Percentiles rank a stretch among this genome's conserved stretches.
These are phyloP conservation scores for Tolypocladium amazonense DNA, from an alignment of 2,329 filamentous ascomycete genomes.

Conservation along the genomic window DNA sequence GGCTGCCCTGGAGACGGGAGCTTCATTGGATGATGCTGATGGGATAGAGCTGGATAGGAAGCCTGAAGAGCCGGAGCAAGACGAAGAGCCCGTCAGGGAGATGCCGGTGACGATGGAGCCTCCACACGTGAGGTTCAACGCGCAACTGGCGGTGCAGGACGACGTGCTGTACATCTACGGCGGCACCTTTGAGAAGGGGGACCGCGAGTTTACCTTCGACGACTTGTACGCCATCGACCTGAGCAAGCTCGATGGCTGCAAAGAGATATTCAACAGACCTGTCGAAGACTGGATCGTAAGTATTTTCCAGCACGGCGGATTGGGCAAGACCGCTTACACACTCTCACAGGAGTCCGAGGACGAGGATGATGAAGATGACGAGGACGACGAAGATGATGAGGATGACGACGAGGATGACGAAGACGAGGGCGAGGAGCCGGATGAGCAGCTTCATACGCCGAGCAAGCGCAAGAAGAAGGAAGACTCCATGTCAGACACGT, in stretches of 20 bases:
- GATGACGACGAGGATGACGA: slow-evolving; percentile 44
- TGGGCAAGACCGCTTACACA: slow-evolving; percentile 5
- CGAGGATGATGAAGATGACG: slow-evolving; percentile 47
- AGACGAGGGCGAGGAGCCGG: slow-evolving; percentile 38
- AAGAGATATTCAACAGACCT: slow-evolving; percentile 78
- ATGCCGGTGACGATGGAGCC: slow-evolving; percentile 67
- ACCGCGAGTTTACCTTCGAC: slow-evolving; percentile 91
- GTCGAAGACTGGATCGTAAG: slow-evolving; percentile 71
- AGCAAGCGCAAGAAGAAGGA: slow-evolving; percentile 49
- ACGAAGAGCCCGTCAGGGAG: slow-evolving; percentile 48
- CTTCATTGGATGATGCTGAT: slow-evolving; percentile 44
- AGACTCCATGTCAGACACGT: slow-evolving; percentile 29
- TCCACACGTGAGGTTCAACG: slow-evolving; percentile 85
- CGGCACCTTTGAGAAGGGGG: slow-evolving; percentile 89
- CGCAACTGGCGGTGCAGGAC: slow-evolving; percentile 80
- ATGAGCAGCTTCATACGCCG: slow-evolving; percentile 33
- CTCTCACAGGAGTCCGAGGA: slow-evolving; percentile 42
- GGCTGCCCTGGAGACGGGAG: slow-evolving; percentile 71
- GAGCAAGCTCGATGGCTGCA: slow-evolving; percentile 90
- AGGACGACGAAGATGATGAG: slow-evolving; percentile 50
- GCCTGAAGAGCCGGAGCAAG: slow-evolving; percentile 40
- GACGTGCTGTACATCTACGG: slow-evolving; percentile 92
- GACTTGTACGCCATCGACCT: slow-evolving; percentile 89
- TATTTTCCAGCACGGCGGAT: slow-evolving; percentile 1
- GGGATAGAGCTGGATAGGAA: slow-evolving; percentile 40